phyloP scores from a whole-genome alignment of 1,139 yeast species.

The Yamadazyma atmosphaerica region DNA sequence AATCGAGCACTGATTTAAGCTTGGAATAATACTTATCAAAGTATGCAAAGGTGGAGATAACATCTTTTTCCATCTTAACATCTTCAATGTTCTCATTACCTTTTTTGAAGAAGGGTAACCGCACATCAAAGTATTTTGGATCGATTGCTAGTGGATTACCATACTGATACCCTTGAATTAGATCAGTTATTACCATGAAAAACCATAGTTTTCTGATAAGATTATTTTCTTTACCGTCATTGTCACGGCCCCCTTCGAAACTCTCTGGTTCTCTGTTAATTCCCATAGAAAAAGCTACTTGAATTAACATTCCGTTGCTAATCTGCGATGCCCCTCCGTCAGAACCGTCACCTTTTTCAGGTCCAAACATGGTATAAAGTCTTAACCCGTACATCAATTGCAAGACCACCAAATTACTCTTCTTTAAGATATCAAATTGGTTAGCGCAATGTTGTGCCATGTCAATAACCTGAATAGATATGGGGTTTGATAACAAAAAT shows the following conservation, averaged over 20 bases:
- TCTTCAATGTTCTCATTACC: slow-evolving; percentile 30
- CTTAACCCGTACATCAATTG: slow-evolving; percentile 47
- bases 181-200: slow-evolving; percentile 23
- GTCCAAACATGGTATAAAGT: slow-evolving; percentile 43
- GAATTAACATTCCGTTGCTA: slow-evolving; percentile 39
- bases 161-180: slow-evolving; percentile 22
- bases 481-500: slow-evolving; percentile 17
- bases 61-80: slow-evolving; percentile 26
- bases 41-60: slow-evolving; percentile 20
- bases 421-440: slow-evolving; percentile 38
- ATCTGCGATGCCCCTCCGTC: slow-evolving; percentile 49
- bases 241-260: slow-evolving; percentile 19
- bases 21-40: slow-evolving; percentile 25
- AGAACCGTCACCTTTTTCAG: slow-evolving; percentile 51
- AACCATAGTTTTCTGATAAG: slow-evolving; percentile 42
- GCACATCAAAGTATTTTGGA: slow-evolving; percentile 21
- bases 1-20: slow-evolving; percentile 23
- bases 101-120: slow-evolving; percentile 19
- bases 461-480: slow-evolving; percentile 35
- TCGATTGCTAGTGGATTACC: slow-evolving; percentile 26
- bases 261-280: slow-evolving; percentile 48
- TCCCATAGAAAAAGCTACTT: slow-evolving; percentile 47
- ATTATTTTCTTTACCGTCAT: slow-evolving; percentile 27
- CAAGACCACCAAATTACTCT: slow-evolving; percentile 46
- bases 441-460: slow-evolving; percentile 39